phyloP scores from a whole-genome alignment of 164 flowering plant genomes.

The Platanus orientalis region DNA sequence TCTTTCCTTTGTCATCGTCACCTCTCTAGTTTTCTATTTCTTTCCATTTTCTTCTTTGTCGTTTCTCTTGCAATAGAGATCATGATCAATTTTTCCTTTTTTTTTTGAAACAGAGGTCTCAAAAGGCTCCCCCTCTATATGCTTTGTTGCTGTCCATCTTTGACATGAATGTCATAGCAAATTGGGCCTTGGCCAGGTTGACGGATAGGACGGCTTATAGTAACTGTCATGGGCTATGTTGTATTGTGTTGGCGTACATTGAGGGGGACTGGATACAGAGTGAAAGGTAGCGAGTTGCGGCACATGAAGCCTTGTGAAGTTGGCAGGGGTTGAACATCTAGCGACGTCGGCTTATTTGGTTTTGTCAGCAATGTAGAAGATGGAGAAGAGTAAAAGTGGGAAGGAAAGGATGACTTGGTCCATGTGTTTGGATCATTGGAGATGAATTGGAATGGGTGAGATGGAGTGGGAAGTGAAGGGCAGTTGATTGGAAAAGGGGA shows the following conservation, averaged over 20 bases:
- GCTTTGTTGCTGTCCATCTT: constrained; percentile 11
- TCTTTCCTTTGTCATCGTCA: too few relatives aligned
- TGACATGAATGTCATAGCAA: constrained; percentile 12
- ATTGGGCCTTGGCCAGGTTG: constrained; percentile 23
- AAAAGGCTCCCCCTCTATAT: too few relatives aligned
- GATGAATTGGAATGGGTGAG: not conserved
- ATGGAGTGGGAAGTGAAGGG: not conserved
- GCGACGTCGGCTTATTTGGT: not conserved
- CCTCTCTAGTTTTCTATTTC: too few relatives aligned
- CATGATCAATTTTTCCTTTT: too few relatives aligned
- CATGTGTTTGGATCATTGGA: constrained; percentile 2
- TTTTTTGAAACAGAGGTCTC: too few relatives aligned
- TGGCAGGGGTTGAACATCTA: not conserved
- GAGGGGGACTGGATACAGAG: constrained; percentile 26
- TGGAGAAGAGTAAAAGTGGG: not conserved
- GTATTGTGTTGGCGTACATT: constrained; percentile 13
- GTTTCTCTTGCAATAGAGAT: too few relatives aligned
- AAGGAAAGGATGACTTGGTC: not conserved
- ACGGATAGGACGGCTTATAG: constrained; percentile 25
- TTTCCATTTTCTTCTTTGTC: too few relatives aligned
- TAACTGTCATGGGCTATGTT: constrained; percentile 23
- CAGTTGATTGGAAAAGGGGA: too few relatives aligned
- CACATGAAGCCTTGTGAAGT: constrained; percentile 30
- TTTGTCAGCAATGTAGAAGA: not conserved
- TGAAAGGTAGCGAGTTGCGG: constrained; percentile 20